Evolutionary conservation across 495 filamentous ascomycete genomes (phyloP), one percentile per base, ranked within the genome.

Genomic region (Penicillium coffeae): DNA sequence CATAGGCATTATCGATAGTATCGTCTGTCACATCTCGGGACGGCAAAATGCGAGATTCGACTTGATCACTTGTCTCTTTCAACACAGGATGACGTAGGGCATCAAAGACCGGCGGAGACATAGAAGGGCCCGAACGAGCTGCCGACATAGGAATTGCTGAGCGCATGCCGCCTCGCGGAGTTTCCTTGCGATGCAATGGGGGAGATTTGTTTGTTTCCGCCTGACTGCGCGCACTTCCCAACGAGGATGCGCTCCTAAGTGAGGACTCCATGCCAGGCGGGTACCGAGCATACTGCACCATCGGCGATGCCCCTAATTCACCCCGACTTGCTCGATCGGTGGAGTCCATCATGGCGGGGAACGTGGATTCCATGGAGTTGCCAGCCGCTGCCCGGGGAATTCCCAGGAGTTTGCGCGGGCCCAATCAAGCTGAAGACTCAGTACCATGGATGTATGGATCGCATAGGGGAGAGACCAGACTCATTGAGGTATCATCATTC

Each of bases 1-100:
- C 85, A 64, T 92, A 98, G 21, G 90, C 84, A 63, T 94, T 85
- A 52, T 94, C 90, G 49, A 98, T 83, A 3, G 82, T 86, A 8
- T 80, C 79, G 55, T 84, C 80, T 3, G 80, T 85, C 9, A 95
- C 81, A 38, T 83, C 77, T 25, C 76, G 78, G 16, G 86, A 76
- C 16, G 93, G 93, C 30, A 95, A 68, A 21, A 64, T 42, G 15
- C 71, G 65, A 27, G 56, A 57, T 35, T 73, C 72, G 3, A 60
- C 60, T 10, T 65, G 65, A 16, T 70, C 68, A 12, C 63, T 51
- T 12, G 66, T 34, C 38, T 73, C 70, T 52, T 66, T 64, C 43
- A 60, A 54, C 7, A 48, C 60, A 33, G 59, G 56, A 25, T 60
- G 69, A 15, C 64, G 68, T 8, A 60, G 38, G 18, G 57, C 42